Base-by-base conservation (phyloP, 257 asterid genomes). In the Nicotiana noctiflora region DNA sequence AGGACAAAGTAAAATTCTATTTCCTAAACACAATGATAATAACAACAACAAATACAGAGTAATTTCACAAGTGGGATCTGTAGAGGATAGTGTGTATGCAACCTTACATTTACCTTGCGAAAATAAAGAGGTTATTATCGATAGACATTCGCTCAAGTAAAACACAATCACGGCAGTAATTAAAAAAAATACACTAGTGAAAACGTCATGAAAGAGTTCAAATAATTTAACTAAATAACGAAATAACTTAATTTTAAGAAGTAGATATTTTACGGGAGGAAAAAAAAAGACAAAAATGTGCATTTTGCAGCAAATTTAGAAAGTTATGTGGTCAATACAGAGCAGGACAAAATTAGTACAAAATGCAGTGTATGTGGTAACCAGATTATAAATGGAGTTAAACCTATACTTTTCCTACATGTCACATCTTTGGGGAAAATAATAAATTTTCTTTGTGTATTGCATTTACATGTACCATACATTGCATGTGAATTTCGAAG, bases 301-400 rank as follows among this genome's bases (percentile, higher is more conserved):
- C 57, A 46, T 68, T 68, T 34, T n/a, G 55, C 18, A 67, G 29
- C 5, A 37, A n/a, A 18, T 18, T 18, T 34, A 34, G 14, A n/a
- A 67, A 70, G 77, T 40, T 70, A 40, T 19, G 3, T 19, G 21
- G 78, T 72, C 78, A 72, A 46, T 46, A 25, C 3, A 46, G 37
- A 44, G 14, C 0, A 72, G 19, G 78, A 72, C 78, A 46, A 46
- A 72, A 23, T 23, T 3, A 12, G 40, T 46, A 72, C 7, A 72
- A 56, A 72, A 72, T 72, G 60, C 78, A 72, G 60, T 72, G 78
- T 72, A 72, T 72, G 3, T 72, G 32, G 8, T 46, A 57, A 70
- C 32, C 44, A 21, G 57, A 70, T 70, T 70, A 5, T 68, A 6
- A 44, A 21, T 21, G 12, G 77, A 13, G 19, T 44, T 52, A 44